A percentile compares a stretch with the other conserved stretches of the same genome.
phyloP scores from a whole-genome alignment of 306 rosid species.

The Rosa multiflora region DNA sequence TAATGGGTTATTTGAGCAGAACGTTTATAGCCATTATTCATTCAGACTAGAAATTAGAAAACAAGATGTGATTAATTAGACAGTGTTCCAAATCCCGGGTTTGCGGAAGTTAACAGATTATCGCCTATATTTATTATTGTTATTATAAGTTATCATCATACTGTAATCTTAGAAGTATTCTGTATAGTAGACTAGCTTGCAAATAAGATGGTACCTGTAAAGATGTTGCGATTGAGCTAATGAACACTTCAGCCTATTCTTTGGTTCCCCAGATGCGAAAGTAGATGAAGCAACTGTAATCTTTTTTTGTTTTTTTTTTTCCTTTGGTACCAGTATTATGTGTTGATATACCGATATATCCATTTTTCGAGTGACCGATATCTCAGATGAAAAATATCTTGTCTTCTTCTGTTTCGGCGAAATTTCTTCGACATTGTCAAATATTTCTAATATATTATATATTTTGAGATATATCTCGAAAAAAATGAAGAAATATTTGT shows the following conservation, averaged over 20 bases:
- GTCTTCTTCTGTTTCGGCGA: too few species aligned
- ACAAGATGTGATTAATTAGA: constrained; percentile 12
- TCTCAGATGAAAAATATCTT: too few species aligned
- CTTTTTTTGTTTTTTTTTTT: too few species aligned
- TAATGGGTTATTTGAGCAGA: constrained; percentile 20
- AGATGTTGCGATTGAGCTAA: background rate
- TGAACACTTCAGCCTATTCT: background rate
- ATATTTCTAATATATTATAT: too few species aligned
- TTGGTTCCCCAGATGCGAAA: background rate
- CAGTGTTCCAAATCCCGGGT: background rate
- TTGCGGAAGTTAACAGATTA: background rate
- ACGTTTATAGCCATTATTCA: constrained; percentile 29
- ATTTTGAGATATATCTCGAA: too few species aligned
- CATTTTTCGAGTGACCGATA: too few species aligned
- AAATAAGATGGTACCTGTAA: background rate
- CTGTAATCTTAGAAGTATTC: background rate
- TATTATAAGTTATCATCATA: background rate
- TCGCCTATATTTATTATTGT: background rate
- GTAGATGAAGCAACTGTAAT: too few species aligned
- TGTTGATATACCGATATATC: too few species aligned
- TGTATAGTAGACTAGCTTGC: constrained; percentile 19
- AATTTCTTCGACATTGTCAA: too few species aligned
- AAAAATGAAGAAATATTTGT: too few species aligned
- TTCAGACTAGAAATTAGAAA: constrained; percentile 31
- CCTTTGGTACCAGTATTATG: too few species aligned